phyloP scores from a whole-genome alignment of 2,329 filamentous ascomycete species.

The Orbilia oligospora region DNA sequence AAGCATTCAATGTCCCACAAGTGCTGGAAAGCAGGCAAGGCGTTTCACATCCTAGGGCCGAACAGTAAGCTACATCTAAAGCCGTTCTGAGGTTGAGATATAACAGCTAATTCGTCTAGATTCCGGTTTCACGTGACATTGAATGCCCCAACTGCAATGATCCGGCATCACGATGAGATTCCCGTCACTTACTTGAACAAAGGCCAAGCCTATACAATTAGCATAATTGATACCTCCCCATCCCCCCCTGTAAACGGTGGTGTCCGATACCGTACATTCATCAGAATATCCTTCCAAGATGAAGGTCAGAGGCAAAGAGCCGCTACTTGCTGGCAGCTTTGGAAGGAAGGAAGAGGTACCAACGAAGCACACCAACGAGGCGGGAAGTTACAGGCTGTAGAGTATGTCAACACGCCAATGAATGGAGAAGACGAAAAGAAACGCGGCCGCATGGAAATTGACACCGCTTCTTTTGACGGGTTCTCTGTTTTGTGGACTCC shows the following conservation, averaged over 20 bases:
- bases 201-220: conserved; percentile 91
- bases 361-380: conserved; percentile 95
- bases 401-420: conserved; percentile 82
- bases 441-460: conserved; percentile 78
- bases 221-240: conserved; percentile 82
- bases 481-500: conserved; percentile 93
- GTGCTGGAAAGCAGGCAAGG: conserved; percentile 22
- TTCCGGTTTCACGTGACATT: conserved; percentile 92
- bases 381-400: conserved; percentile 92
- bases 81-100: background rate
- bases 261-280: conserved; percentile 85
- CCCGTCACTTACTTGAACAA: conserved; percentile 99
- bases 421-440: conserved; percentile 75
- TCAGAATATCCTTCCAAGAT: conserved; percentile 97
- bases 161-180: conserved; percentile 88
- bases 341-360: conserved; percentile 96
- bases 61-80: conserved; percentile 57
- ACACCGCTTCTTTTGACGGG: conserved; percentile 88
- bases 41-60: conserved; percentile 54
- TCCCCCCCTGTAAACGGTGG: conserved; percentile 72
- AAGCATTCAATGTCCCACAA: conserved; percentile 18
- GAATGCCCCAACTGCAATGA: conserved; percentile 96
- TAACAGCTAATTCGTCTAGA: conserved; percentile 66
- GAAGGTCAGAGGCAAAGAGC: conserved; percentile 90
- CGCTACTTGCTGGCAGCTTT: conserved; percentile 86